These are phyloP conservation scores for Akanthomyces uredinophilus DNA, from an alignment of 2,329 filamentous ascomycete genomes.

Conservation along the genomic window DNA sequence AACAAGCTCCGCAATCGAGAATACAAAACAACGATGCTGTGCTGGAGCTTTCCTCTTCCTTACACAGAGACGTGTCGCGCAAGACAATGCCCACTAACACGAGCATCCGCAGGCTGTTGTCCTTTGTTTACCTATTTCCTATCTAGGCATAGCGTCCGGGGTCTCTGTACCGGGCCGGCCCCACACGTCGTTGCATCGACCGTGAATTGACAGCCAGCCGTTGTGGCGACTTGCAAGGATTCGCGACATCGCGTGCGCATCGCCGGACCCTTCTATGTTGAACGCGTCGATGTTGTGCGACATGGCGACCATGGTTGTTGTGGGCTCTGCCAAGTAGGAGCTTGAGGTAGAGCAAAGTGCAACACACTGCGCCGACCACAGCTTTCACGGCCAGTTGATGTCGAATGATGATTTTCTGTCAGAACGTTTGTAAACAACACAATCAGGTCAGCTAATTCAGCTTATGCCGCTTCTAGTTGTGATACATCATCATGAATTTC, in stretches of 20 bases:
- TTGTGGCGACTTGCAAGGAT: conserved; percentile 15
- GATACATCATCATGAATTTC: neutral
- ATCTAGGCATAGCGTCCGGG: conserved; percentile 30
- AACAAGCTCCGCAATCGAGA: neutral
- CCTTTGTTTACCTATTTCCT: conserved; percentile 45
- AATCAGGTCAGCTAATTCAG: too few species aligned
- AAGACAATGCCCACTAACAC: conserved; percentile 13
- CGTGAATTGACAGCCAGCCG: conserved; percentile 25
- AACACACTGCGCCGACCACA: neutral
- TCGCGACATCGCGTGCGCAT: conserved; percentile 1
- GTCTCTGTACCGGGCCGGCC: conserved; percentile 16
- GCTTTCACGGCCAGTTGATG: neutral
- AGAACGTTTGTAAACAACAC: neutral
- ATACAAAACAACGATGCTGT: conserved; percentile 15
- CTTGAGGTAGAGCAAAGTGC: neutral
- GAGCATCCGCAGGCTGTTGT: conserved; percentile 8
- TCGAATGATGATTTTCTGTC: neutral
- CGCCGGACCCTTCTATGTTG: too few species aligned
- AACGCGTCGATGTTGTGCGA: neutral
- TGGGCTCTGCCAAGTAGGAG: neutral
- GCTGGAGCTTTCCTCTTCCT: conserved; percentile 15
- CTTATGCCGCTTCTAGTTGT: too few species aligned
- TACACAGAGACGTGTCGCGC: conserved; percentile 9
- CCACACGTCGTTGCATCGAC: conserved; percentile 21
- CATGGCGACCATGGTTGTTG: conserved; percentile 1